Evolutionary conservation across 306 rosid species (phyloP), one percentile per base, ranked within the genome.

Genomic region (Vicia villosa): DNA sequence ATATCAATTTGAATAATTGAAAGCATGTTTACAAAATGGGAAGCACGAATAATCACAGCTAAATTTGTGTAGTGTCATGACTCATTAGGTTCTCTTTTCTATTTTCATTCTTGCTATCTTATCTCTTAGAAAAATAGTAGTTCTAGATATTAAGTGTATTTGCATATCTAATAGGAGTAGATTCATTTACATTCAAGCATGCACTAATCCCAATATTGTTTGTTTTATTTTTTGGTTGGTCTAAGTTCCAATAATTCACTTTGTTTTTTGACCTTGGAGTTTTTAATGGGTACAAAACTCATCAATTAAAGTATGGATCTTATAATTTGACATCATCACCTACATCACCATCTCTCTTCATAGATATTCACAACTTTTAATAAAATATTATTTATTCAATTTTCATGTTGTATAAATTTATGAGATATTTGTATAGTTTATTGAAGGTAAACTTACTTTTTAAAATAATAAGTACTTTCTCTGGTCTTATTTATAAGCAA

Each of bases 1-100:
- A 69, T 74, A 64, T 20, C 68, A 51, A 24, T 63, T 63, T 80
- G 68, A 75, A 74, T 52, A 47, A 74, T 74, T 82, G 61, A 75
- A 70, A 66, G 41, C 52, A 65, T 74, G 83, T 68, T 83, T 45
- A 46, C 28, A 70, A 73, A 50, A 70, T 77, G 78, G 83, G 84
- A 80, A 24, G 73, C 87, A 80, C 71, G 46, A 43, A 61, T 30
- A 51, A 59, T 76, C 50, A 51, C 72, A 40, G 12, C 32, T 21
- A 11, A 22, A 67, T 68, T 32, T 10, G 22, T 3, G 2, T n/a
- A 49, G 52, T 79, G 73, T 66, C 73, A 50, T 74, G 74, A 55
- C 66, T 78, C 73, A 37, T 54, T 58, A 2, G 36, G 28, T 26
- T 26, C 49, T 17, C 14, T 16, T 43, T 20, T 2, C n/a, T 10